Conservation (phyloP, 2,329 filamentous ascomycete species). For the Microdochium trichocladiopsis region DNA sequence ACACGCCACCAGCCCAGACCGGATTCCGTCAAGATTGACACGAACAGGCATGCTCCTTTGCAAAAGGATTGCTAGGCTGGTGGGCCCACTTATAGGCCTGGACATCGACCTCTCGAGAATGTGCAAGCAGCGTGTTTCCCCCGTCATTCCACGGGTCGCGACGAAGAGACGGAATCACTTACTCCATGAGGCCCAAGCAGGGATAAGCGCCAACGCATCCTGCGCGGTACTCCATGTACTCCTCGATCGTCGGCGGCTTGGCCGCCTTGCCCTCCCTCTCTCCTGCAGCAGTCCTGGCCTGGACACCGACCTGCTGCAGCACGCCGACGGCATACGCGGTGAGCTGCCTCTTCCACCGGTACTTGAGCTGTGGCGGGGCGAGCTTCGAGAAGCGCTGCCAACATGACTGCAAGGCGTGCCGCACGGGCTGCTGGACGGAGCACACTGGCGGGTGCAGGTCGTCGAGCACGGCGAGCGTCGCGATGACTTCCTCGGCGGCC, state of each 20-base stretch:
- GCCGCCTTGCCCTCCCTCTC: background rate
- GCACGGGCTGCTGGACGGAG: conserved; percentile 8
- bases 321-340: background rate
- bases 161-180: too few relatives aligned
- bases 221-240: conserved; percentile 7
- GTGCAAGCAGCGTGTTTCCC: too few relatives aligned
- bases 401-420: conserved; percentile 12
- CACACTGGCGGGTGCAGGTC: conserved; percentile 10
- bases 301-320: conserved; percentile 6
- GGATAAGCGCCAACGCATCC: conserved; percentile 6
- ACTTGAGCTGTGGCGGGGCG: background rate
- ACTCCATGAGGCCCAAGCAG: conserved; percentile 6
- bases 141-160: too few relatives aligned
- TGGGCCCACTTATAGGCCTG: too few relatives aligned
- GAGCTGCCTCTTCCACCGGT: conserved; percentile 1
- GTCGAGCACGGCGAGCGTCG: conserved; percentile 9
- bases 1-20: too few relatives aligned
- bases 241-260: conserved; percentile 1
- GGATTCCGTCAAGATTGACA: too few relatives aligned
- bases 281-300: background rate
- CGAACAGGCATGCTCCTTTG: too few relatives aligned
- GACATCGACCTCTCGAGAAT: too few relatives aligned
- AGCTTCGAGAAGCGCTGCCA: conserved; percentile 5
- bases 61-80: too few relatives aligned
- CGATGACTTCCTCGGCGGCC: conserved; percentile 10